phyloP scores from a whole-genome alignment of 345 rosid genomes.

The Rhizophora apiculata region DNA sequence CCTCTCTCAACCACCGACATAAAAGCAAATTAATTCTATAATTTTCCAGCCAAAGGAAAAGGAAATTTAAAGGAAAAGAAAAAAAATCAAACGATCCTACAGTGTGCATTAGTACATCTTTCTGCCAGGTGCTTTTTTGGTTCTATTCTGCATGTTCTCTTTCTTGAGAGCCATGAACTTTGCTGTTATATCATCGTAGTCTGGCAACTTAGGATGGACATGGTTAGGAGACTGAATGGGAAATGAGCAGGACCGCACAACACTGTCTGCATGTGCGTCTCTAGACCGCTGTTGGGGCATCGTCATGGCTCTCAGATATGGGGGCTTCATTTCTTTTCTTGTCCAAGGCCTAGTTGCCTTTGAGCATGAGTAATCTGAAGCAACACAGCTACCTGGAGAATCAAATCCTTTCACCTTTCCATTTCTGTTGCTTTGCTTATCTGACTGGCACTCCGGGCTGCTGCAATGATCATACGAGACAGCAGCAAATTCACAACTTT shows the following conservation, averaged over 20 bases:
- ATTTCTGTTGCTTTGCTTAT: constrained; percentile 9
- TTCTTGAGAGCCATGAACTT: constrained; percentile 63
- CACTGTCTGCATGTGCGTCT: constrained; percentile 7
- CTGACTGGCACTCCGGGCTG: constrained; percentile 5
- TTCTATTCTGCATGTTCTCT: constrained; percentile 29
- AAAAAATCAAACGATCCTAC: too few species aligned
- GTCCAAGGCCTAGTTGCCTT: background rate
- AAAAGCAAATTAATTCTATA: too few species aligned
- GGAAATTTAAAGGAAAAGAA: too few species aligned
- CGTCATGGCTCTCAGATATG: constrained; percentile 45
- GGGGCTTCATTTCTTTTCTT: constrained; percentile 19
- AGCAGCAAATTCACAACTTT: constrained; percentile 23
- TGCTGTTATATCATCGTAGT: constrained; percentile 72
- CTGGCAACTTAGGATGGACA: constrained; percentile 90
- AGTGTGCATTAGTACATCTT: too few species aligned
- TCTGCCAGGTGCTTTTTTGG: background rate
- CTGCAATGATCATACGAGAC: constrained; percentile 20
- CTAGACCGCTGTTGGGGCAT: constrained; percentile 52
- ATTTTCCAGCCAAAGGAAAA: too few species aligned
- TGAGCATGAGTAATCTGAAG: background rate
- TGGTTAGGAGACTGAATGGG: constrained; percentile 42
- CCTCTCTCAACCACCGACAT: too few species aligned
- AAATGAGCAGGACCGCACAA: constrained; percentile 38
- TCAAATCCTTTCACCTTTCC: constrained; percentile 5
- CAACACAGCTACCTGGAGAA: constrained; percentile 12